Base-by-base conservation (phyloP, 2,329 filamentous ascomycete species). In the Helotiales sp. region DNA sequence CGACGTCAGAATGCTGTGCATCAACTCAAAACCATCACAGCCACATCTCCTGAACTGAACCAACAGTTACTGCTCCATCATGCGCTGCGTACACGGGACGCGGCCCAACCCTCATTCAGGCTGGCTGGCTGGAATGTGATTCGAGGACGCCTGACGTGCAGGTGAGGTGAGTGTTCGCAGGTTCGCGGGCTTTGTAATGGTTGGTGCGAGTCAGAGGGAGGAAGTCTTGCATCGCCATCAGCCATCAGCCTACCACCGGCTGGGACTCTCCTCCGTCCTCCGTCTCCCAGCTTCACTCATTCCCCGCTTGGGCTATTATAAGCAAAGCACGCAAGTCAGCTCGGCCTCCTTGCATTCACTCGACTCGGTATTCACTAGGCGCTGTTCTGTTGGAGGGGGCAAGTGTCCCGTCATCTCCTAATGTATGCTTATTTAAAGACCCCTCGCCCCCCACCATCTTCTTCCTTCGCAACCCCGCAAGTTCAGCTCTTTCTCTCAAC, bases 281-380 rank as follows among this genome's bases (percentile, higher is more conserved):
- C 50, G 20, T 7, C 50, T 20, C 30, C 52, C 30, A 57, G n/a
- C 24, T 57, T 24, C 52, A 22, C 24, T 30, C 52, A 57, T 17
- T 37, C 52, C 52, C 52, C 52, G 52, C 52, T 37, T 24, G 20
- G 45, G 10, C 20, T 26, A 13, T 10, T 17, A 45, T 10, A 13
- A 55, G 50, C 50, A n/a, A 65, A 59, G 55, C 57, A 60, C 40
- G 61, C 50, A 64, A 58, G 61, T 64, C 50, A 64, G 61, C 52
- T 57, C 40, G 37, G 50, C 52, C 37, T 45, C 55, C 15, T 59
- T 45, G 52, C 26, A 45, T 6, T 59, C 28, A 37, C 20, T 37
- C 52, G 3, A 17, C 24, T 50, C 24, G 22, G 11, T 50, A 55
- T 37, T 57, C 52, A 57, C 30, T 43, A 4, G 30, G 10, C 37